These are phyloP conservation scores for Trichoderma aggressivum DNA, from an alignment of 2,329 filamentous ascomycete genomes.

Conservation along the genomic window DNA sequence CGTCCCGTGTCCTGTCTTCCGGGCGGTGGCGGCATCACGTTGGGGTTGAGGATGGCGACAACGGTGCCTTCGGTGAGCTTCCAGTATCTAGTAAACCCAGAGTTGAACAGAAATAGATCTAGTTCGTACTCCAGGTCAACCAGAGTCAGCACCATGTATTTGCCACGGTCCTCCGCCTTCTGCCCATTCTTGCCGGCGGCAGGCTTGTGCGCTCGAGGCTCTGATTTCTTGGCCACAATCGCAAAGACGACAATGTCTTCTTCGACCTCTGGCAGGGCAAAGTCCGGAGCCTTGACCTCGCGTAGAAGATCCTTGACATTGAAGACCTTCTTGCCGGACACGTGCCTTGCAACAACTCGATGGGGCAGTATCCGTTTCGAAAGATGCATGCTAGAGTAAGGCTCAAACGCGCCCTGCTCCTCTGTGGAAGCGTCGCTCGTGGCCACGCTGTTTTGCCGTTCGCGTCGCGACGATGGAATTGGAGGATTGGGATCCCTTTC, in stretches of 20 bases:
- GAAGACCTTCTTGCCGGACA: conserved; percentile 74
- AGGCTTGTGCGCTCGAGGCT: conserved; percentile 61
- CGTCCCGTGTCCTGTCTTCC: conserved; percentile 72
- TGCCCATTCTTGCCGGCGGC: conserved; percentile 41
- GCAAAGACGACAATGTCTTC: conserved; percentile 87
- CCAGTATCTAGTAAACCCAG: conserved; percentile 89
- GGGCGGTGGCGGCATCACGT: conserved; percentile 80
- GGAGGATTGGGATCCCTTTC: conserved; percentile 21
- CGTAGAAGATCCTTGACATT: conserved; percentile 77
- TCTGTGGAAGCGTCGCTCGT: conserved; percentile 25
- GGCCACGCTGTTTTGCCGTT: conserved; percentile 21
- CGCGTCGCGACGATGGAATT: not conserved
- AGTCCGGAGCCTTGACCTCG: conserved; percentile 77
- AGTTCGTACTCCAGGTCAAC: conserved; percentile 88
- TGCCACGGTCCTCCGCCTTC: conserved; percentile 60
- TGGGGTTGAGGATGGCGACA: conserved; percentile 87
- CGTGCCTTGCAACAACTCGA: conserved; percentile 70
- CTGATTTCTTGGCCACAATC: conserved; percentile 83
- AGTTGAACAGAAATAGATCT: conserved; percentile 87
- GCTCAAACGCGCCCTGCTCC: conserved; percentile 63
- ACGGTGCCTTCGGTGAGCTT: conserved; percentile 90
- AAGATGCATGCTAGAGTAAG: conserved; percentile 81
- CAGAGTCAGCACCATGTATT: conserved; percentile 89
- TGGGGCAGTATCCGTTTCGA: conserved; percentile 81
- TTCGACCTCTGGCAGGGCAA: conserved; percentile 75